Evolutionary conservation across 805 yeast species (phyloP), one percentile per base, ranked within the genome.

Genomic region (Myxozyma melibiosi): DNA sequence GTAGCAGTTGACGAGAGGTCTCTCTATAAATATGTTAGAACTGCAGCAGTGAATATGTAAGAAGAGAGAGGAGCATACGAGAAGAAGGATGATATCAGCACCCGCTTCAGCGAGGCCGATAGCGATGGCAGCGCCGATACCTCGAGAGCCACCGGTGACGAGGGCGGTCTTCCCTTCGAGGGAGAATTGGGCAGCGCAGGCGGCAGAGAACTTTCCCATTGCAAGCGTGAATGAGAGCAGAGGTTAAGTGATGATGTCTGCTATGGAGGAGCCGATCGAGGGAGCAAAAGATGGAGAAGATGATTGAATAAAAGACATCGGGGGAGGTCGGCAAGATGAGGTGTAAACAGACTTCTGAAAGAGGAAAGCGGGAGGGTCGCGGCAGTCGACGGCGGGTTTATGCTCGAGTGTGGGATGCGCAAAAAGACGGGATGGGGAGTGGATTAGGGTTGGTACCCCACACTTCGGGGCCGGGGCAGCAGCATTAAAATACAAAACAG

Each of bases 61-160:
- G 22, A 27, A 18, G 5, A 39, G 27, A 16, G 20, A 37, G 18
- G 24, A 39, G 24, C 43, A 39, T 20, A 39, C 43, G 8, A 39
- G 43, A 18, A 77, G n/a, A 22, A 47, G 38, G 8, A 84, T 75
- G 2, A 83, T 72, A 22, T 73, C 74, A 30, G 80, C 78, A 1
- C 90, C 91, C 22, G 73, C 62, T 0, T 62, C 50, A 0, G 88
- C 79, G 27, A 86, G 72, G 33, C 65, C 68, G 31, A 67, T 62
- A 0, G 89, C 84, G 16, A 86, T 78, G 0, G 77, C 77, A 2
- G 75, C 71, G 0, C 92, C 92, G 13, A 86, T 72, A 0, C 92
- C 92, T 46, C 78, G 72, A 0, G 90, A 82, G 14, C 80, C 84
- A 14, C 86, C 86, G 13, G 85, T 77, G 30, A 80, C 68, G n/a